Evolutionary conservation across 768 basidiomycete genomes (phyloP), one percentile per base, ranked within the genome.

Genomic region (Suillus bovinus): DNA sequence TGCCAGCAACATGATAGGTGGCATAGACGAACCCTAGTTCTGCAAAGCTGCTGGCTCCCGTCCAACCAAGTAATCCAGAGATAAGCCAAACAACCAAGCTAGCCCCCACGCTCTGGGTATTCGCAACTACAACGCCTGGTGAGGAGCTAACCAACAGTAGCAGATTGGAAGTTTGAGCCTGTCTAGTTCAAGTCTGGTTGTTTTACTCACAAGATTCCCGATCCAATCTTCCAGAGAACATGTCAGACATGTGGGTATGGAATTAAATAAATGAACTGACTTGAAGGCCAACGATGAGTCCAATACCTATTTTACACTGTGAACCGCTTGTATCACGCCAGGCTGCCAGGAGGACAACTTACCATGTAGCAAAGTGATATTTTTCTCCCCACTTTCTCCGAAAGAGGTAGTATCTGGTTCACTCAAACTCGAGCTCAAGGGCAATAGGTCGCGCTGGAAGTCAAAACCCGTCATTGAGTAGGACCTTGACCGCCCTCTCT

Each of bases 11-110:
- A 3, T 38, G 8, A n/a, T 0, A 54, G 20, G 14, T 2, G 44
- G 34, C 20, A 42, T 9, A 52, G 76, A 17, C 90, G 47, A 88
- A 89, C 58, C 96, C 96, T 62, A 97, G 80, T 74, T 97, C 94
- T 10, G 94, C 94, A 72, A 89, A 97, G 71, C 92, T 94, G 73
- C 92, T 94, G 31, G 94, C 94, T 22, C 96, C 96, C 4, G 96
- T 97, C 96, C 96, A 98, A 7, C 86, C 93, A 11, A 99, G 79
- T 27, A 96, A 59, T 7, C 95, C 96, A 60, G 92, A 89, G 3
- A 82, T 78, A 7, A 92, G 65, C 96, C 96, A 98, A 5, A 97
- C 91, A 20, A 82, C 39, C 16, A 99, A 76, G 78, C 94, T 94
- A 13, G 94, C 91, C 13, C 96, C 96, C 0, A 95, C 91, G 67